Evolutionary conservation across 495 filamentous ascomycete species (phyloP).

Genomic region (Penicillium goetzii): DNA sequence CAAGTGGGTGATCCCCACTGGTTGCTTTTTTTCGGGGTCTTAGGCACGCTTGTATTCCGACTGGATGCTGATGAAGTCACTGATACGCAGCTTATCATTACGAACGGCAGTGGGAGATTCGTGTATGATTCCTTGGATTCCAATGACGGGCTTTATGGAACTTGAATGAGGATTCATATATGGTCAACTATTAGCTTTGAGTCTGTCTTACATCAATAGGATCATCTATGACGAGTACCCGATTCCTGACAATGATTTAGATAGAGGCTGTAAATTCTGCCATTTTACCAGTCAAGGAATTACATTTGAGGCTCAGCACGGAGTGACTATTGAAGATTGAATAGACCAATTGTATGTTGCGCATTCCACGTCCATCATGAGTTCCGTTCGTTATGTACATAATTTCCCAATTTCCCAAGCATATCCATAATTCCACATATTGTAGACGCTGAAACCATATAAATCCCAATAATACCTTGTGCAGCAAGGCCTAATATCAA

Average conservation of each 20-base stretch:
- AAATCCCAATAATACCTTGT: not conserved
- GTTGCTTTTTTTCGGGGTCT: not conserved
- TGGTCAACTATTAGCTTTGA: not conserved
- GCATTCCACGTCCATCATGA: not conserved
- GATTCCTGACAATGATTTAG: no score
- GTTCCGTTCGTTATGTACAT: conserved; percentile 16
- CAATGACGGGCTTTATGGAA: no score
- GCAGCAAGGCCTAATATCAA: not conserved
- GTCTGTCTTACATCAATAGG: not conserved
- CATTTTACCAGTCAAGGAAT: no score
- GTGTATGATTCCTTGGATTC: not conserved
- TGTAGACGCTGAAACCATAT: conserved; percentile 11
- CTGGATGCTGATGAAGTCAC: not conserved
- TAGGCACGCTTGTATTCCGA: not conserved
- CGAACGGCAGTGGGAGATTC: not conserved
- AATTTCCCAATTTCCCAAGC: conserved; percentile 13
- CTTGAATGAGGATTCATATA: not conserved
- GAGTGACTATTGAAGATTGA: not conserved
- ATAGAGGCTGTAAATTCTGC: no score
- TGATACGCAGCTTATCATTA: not conserved
- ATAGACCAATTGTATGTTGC: not conserved
- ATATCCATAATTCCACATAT: conserved; percentile 5
- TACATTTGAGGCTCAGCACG: not conserved
- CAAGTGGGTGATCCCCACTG: not conserved
- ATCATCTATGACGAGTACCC: not conserved